phyloP scores from a whole-genome alignment of 2,329 filamentous ascomycete genomes.

The Ophiostoma ulmi region DNA sequence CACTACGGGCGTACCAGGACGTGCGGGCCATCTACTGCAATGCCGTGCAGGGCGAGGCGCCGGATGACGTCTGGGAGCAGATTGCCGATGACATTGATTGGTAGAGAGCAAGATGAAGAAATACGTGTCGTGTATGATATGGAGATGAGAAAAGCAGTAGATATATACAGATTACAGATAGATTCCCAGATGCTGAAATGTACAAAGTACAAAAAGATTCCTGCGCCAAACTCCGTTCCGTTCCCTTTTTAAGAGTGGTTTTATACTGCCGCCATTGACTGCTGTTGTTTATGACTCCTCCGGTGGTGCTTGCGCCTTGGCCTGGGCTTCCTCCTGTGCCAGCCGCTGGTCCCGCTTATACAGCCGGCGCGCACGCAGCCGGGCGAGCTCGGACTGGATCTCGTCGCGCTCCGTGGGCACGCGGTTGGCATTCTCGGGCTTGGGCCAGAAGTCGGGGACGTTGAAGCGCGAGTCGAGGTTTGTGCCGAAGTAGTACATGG shows the following conservation, averaged over 20 bases:
- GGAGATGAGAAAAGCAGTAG: background rate
- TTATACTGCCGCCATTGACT: background rate
- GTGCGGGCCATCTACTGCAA: conserved; percentile 81
- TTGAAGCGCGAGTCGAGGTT: conserved; percentile 91
- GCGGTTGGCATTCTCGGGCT: conserved; percentile 67
- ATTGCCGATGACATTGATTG: conserved; percentile 46
- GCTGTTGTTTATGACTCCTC: background rate
- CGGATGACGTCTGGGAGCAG: conserved; percentile 51
- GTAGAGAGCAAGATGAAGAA: conserved; percentile 26
- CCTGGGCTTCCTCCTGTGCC: conserved; percentile 35
- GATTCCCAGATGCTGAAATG: background rate
- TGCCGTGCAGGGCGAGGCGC: conserved; percentile 45
- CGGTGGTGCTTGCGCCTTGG: conserved; percentile 22
- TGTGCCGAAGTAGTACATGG: conserved; percentile 99
- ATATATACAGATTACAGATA: background rate
- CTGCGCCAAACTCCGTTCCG: conserved; percentile 4
- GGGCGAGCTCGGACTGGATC: conserved; percentile 73
- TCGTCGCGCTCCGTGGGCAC: conserved; percentile 74
- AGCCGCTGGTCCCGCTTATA: conserved; percentile 68
- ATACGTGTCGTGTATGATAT: background rate
- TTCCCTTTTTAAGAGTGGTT: background rate
- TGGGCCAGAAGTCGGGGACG: conserved; percentile 92
- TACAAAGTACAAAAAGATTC: background rate
- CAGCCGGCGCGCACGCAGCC: conserved; percentile 60
- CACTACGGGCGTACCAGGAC: conserved; percentile 61